These are phyloP conservation scores for Aspergillus vadensis DNA, from an alignment of 2,329 filamentous ascomycete species.

Conservation along the genomic window DNA sequence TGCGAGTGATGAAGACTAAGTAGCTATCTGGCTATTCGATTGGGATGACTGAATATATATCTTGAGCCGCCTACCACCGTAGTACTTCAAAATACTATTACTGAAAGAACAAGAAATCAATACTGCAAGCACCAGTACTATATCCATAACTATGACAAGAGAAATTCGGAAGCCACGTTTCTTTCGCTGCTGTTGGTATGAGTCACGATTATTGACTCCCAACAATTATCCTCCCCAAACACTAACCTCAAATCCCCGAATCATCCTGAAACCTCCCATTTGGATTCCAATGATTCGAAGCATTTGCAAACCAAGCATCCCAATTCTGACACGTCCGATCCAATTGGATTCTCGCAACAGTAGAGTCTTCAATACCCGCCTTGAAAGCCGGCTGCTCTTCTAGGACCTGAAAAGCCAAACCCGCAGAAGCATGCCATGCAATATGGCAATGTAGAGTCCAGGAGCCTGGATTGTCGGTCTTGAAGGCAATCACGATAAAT, in stretches of 20 bases:
- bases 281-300: background rate
- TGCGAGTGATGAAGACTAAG: no score
- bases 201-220: no score
- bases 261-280: conserved; percentile 12
- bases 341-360: background rate
- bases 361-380: background rate
- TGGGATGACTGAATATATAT: no score
- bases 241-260: conserved; percentile 1
- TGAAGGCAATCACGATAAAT: conserved; percentile 10
- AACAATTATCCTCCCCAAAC: no score
- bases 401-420: conserved; percentile 10
- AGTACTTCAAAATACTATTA: no score
- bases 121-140: no score
- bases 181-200: no score
- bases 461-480: conserved; percentile 12
- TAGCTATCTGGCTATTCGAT: no score
- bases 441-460: conserved; percentile 15
- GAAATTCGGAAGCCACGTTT: no score
- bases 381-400: background rate
- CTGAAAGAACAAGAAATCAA: no score
- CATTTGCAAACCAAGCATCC: conserved; percentile 1
- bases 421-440: conserved; percentile 15
- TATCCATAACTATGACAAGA: no score
- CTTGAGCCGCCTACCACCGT: no score
- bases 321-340: background rate